Evolutionary conservation across 495 filamentous ascomycete genomes (phyloP).

Genomic region (Cladorrhinum samala): DNA sequence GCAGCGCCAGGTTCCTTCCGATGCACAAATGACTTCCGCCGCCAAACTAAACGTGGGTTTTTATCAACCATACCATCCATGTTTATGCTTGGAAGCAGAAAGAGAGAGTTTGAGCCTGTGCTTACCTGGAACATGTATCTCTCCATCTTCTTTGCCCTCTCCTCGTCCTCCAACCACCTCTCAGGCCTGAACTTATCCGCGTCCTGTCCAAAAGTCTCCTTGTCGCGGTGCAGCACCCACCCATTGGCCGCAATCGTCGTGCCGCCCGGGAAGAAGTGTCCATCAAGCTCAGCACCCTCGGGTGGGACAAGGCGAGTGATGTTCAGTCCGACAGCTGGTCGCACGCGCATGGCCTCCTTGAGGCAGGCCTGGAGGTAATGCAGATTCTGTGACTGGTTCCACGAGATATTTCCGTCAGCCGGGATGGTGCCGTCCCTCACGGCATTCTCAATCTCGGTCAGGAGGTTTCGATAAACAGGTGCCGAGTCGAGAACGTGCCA

Average conservation of each 20-base stretch:
- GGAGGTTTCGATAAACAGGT: constrained; percentile 36
- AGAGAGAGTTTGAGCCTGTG: neutral
- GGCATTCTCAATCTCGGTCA: constrained; percentile 41
- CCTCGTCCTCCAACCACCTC: constrained; percentile 55
- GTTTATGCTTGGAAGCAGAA: neutral
- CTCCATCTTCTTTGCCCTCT: constrained; percentile 41
- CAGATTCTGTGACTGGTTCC: constrained; percentile 41
- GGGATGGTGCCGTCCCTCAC: constrained; percentile 32
- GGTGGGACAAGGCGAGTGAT: constrained; percentile 47
- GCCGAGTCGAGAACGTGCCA: constrained; percentile 45
- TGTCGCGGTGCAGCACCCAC: constrained; percentile 48
- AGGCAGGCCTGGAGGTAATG: constrained; percentile 60
- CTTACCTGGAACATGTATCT: constrained; percentile 45
- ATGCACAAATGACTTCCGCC: constrained; percentile 50
- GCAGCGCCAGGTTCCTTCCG: constrained; percentile 48
- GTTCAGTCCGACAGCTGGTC: constrained; percentile 54
- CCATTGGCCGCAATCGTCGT: constrained; percentile 48
- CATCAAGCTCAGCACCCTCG: constrained; percentile 49
- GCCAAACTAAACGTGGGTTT: constrained; percentile 49
- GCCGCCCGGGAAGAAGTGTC: constrained; percentile 46
- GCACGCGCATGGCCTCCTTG: constrained; percentile 61
- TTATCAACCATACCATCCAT: neutral
- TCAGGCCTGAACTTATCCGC: constrained; percentile 57
- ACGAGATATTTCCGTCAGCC: constrained; percentile 37
- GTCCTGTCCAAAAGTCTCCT: constrained; percentile 55